Evolutionary conservation across 345 rosid genomes (phyloP).

Genomic region (Citrus trifoliata): DNA sequence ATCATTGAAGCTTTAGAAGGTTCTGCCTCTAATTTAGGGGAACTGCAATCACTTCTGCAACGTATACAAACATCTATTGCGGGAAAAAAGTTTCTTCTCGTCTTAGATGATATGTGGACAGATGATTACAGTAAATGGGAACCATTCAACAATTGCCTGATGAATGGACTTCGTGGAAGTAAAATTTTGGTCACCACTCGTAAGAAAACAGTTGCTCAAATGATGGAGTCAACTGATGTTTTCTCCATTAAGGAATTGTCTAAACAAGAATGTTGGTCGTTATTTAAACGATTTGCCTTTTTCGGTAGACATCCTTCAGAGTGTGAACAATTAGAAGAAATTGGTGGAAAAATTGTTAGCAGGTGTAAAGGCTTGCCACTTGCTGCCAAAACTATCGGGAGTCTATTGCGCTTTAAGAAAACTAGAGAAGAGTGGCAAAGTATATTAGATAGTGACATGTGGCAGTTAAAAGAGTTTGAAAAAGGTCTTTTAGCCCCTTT

Average conservation of each 20-base stretch:
- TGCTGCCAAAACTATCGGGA: neutral
- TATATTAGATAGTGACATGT: neutral
- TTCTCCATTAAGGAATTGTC: neutral
- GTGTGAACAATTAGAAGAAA: neutral
- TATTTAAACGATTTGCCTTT: neutral
- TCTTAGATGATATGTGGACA: neutral
- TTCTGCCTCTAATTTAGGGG: neutral
- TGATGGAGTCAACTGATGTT: neutral
- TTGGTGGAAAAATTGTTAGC: neutral
- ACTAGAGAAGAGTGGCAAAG: neutral
- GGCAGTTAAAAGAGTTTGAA: neutral
- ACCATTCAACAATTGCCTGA: neutral
- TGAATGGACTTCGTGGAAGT: neutral
- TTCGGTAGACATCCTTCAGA: neutral
- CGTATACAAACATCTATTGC: neutral
- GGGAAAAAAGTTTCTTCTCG: neutral
- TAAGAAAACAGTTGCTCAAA: neutral
- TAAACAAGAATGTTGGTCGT: neutral
- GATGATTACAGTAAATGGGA: neutral
- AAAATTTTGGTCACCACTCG: constrained; percentile 4
- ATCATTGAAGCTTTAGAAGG: neutral
- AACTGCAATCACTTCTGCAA: neutral
- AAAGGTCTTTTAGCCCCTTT: neutral
- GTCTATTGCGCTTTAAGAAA: neutral
- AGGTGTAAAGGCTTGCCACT: constrained; percentile 3